Conservation (phyloP, 2,329 filamentous ascomycete species). For the Fusarium humuli region DNA sequence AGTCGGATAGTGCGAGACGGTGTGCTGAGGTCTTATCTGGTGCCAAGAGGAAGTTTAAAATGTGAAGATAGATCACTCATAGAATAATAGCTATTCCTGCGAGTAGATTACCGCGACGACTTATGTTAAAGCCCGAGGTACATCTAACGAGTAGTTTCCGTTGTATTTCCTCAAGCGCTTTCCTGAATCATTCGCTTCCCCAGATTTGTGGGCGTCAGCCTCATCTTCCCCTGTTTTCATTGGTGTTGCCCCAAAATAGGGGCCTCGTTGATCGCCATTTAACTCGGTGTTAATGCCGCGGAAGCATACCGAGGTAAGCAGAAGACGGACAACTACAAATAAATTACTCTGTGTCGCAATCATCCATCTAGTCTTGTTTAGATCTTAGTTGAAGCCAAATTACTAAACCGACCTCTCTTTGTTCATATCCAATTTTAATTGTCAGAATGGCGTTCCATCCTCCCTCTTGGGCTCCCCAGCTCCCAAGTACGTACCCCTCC, state of each 20-base stretch:
- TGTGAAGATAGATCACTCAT: neutral
- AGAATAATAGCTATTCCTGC: neutral
- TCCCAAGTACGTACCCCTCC: slow-evolving; percentile 4
- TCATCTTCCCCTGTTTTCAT: neutral
- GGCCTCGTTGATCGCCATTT: neutral
- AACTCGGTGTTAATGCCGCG: slow-evolving; percentile 17
- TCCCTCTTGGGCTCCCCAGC: slow-evolving; percentile 24
- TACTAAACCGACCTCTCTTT: neutral
- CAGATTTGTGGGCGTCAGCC: slow-evolving; percentile 7
- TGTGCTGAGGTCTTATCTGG: slow-evolving; percentile 36
- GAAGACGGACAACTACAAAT: neutral
- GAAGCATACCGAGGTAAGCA: slow-evolving; percentile 19
- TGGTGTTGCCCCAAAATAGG: neutral
- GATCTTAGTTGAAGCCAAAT: neutral
- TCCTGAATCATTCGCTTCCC: slow-evolving; percentile 10
- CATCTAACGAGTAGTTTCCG: neutral
- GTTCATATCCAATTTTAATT: neutral
- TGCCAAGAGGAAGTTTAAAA: slow-evolving; percentile 4
- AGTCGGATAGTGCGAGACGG: slow-evolving; percentile 59
- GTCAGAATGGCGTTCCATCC: slow-evolving; percentile 20
- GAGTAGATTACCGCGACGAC: no score
- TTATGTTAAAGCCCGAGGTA: neutral
- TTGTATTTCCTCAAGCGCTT: neutral
- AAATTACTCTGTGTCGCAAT: neutral
- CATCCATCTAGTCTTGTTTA: no score